Evolutionary conservation across 345 rosid species (phyloP), one percentile per base, ranked within the genome.

Genomic region (Eutrema japonicum): DNA sequence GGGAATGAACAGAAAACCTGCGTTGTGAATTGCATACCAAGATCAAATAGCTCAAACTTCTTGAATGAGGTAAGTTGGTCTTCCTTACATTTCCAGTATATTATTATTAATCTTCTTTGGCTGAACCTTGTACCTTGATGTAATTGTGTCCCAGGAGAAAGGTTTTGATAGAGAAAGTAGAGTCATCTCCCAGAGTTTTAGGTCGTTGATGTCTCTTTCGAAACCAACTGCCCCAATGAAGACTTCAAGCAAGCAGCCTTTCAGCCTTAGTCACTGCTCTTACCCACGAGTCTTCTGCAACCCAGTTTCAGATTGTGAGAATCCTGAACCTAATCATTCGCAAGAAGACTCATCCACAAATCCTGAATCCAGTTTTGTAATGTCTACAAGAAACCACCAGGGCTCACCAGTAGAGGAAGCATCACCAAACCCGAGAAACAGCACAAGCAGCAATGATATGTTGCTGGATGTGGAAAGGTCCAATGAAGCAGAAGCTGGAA

Each of bases 371-470:
- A 83, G 83, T 64, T 43, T 74, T 10, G 79, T 77, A 47, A 81
- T 76, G 82, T 72, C 83, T 30, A 87, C 82, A 47, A 78, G 75
- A 58, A 84, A 82, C 69, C 84, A 84, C 49, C 80, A 53, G 54
- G 47, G 71, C 64, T 86, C 93, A 5, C 87, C 68, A 52, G 85
- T 79, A 55, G 36, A 64, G 10, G 64, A 49, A 45, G 77, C 81
- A 54, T 82, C 94, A 53, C 87, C 89, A 6, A 88, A 89, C 61
- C 82, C 77, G 27, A 80, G 87, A 63, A 52, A 78, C 41, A 87
- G 91, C 79, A 86, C 87, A 14, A 84, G 91, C 66, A 85, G 89
- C 77, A 92, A 90, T 22, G 93, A 90, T 32, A 86, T 89, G 86
- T 78, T 68, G 86, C 85, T 10, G 80, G 93, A 83, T 84, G 89